phyloP scores from a whole-genome alignment of 441 rosid species.

The Erodium trifolium region DNA sequence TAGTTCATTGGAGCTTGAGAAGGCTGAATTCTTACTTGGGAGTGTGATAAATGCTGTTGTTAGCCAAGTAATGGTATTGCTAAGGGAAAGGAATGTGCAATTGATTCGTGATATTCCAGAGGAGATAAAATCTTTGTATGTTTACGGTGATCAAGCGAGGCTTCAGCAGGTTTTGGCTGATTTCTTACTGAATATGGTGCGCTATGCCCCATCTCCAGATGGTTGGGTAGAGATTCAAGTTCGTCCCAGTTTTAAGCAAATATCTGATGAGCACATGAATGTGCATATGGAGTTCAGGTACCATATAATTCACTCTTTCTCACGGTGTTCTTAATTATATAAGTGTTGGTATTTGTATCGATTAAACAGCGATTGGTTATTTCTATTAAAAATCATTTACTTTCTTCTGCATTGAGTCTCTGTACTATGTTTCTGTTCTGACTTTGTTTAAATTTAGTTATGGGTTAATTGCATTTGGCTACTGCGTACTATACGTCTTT shows the following conservation, averaged over 20 bases:
- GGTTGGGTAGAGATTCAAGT: constrained; percentile 95
- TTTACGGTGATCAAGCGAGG: constrained; percentile 64
- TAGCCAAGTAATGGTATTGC: constrained; percentile 47
- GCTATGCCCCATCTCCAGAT: constrained; percentile 58
- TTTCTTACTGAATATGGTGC: constrained; percentile 65
- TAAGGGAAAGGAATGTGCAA: constrained; percentile 43
- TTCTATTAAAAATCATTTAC: too few species aligned
- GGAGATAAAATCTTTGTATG: constrained; percentile 38
- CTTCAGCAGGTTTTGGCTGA: constrained; percentile 79
- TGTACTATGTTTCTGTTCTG: too few species aligned
- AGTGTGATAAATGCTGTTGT: constrained; percentile 49
- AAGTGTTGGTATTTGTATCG: too few species aligned
- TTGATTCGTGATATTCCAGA: constrained; percentile 39
- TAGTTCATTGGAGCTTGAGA: constrained; percentile 53
- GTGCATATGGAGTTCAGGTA: constrained; percentile 75
- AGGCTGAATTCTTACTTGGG: constrained; percentile 46
- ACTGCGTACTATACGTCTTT: background rate
- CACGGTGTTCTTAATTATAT: too few species aligned
- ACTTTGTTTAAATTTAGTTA: too few species aligned
- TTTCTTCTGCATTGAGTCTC: too few species aligned
- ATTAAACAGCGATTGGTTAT: too few species aligned
- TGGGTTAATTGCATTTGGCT: background rate
- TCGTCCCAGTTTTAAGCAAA: constrained; percentile 49
- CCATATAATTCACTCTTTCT: background rate
- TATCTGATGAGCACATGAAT: constrained; percentile 22